Evolutionary conservation across 1,284 basidiomycete species (phyloP).

Genomic region (Mycena sp.): DNA sequence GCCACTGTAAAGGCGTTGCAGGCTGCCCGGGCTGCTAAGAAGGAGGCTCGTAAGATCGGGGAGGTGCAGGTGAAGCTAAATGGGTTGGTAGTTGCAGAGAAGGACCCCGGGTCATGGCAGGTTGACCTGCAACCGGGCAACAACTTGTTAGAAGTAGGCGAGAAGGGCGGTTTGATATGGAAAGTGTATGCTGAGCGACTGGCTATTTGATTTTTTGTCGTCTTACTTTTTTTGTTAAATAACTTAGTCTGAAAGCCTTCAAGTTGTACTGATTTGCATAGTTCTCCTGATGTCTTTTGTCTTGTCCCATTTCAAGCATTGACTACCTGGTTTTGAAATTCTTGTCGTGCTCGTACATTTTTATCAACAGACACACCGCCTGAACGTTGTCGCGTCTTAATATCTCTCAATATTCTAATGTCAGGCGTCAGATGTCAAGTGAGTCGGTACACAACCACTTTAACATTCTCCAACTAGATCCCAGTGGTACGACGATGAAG

Average conservation of each 20-base stretch:
- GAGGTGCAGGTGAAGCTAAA: constrained; percentile 64
- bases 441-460: no score
- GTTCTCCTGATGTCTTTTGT: no score
- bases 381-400: no score
- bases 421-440: background rate
- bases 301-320: no score
- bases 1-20: constrained; percentile 46
- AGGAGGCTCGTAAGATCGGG: constrained; percentile 52
- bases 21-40: constrained; percentile 38
- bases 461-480: background rate
- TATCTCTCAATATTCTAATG: no score
- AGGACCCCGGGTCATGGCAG: constrained; percentile 60
- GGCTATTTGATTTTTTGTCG: constrained; percentile 3
- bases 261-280: no score
- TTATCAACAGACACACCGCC: no score
- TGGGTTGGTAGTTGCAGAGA: constrained; percentile 52
- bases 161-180: constrained; percentile 71
- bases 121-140: constrained; percentile 61
- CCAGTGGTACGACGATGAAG: constrained; percentile 27
- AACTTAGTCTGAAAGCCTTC: background rate
- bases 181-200: constrained; percentile 68
- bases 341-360: no score
- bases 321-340: no score
- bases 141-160: constrained; percentile 74
- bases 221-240: constrained; percentile 5